Conservation (phyloP, 495 filamentous ascomycete species). For the Tuber aestivum region DNA sequence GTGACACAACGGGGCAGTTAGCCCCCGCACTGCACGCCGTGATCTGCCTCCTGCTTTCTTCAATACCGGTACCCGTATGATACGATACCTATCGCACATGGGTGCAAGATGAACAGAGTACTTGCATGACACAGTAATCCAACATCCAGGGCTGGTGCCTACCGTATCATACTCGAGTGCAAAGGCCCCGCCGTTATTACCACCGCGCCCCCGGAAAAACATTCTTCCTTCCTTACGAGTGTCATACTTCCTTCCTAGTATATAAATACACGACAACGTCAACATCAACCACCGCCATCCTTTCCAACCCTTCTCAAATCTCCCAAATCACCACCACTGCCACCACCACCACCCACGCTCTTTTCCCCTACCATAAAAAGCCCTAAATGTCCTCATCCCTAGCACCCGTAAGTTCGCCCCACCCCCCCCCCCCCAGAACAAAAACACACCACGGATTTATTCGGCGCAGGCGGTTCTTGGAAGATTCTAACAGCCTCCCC, state of each 20-base stretch:
- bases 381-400: not conserved
- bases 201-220: not conserved
- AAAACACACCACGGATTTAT: not conserved
- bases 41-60: too few relatives aligned
- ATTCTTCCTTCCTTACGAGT: not conserved
- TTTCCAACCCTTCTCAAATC: not conserved
- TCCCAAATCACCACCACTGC: not conserved
- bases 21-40: too few relatives aligned
- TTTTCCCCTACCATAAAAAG: not conserved
- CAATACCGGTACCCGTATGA: too few relatives aligned
- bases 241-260: too few relatives aligned
- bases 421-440: not conserved
- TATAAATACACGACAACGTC: not conserved
- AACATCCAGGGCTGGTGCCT: too few relatives aligned
- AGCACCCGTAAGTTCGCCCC: not conserved
- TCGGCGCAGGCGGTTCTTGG: not conserved
- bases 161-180: too few relatives aligned
- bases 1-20: too few relatives aligned
- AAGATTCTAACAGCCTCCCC: constrained; percentile 27
- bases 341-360: not conserved
- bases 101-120: too few relatives aligned
- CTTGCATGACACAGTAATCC: too few relatives aligned
- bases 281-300: not conserved
- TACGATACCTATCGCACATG: too few relatives aligned
- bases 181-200: too few relatives aligned